Percentiles rank a stretch among this genome's conserved stretches.
phyloP scores from a whole-genome alignment of 768 basidiomycete genomes.

The Termitomyces sp. region DNA sequence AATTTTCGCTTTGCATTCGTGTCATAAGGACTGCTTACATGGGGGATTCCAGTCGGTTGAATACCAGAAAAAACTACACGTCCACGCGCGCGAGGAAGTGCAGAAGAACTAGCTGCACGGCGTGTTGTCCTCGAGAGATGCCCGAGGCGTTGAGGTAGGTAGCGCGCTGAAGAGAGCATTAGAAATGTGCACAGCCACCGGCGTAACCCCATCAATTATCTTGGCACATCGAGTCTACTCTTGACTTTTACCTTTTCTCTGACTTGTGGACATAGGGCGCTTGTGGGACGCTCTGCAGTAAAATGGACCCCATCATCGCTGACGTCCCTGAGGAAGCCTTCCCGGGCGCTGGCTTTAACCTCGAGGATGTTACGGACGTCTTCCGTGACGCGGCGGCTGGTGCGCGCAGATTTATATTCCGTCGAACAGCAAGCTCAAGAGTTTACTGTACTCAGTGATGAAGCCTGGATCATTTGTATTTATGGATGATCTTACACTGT shows the following conservation, averaged over 20 bases:
- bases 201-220: neutral
- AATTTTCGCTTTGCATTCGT: neutral
- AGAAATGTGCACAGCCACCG: conserved; percentile 21
- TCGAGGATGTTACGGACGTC: conserved; percentile 58
- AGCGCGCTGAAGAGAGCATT: conserved; percentile 18
- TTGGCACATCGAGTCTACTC: neutral
- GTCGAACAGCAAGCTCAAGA: neutral
- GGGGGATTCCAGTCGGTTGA: conserved; percentile 89
- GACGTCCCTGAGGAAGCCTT: conserved; percentile 22
- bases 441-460: conserved; percentile 44
- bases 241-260: neutral
- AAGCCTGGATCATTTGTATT: conserved; percentile 58
- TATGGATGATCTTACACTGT: conserved; percentile 65
- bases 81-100: neutral
- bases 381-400: conserved; percentile 63
- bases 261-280: neutral
- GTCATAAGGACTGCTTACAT: conserved; percentile 47
- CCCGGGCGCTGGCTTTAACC: conserved; percentile 58
- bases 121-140: conserved; percentile 16
- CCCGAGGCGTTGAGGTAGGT: conserved; percentile 7
- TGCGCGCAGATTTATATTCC: conserved; percentile 24
- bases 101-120: conserved; percentile 15
- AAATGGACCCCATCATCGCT: conserved; percentile 10
- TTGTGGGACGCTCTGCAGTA: neutral
- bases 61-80: conserved; percentile 83